Evolutionary conservation across 202 grass and related monocot species (phyloP).

Genomic region (Bolboschoenoplectus hybrid): DNA sequence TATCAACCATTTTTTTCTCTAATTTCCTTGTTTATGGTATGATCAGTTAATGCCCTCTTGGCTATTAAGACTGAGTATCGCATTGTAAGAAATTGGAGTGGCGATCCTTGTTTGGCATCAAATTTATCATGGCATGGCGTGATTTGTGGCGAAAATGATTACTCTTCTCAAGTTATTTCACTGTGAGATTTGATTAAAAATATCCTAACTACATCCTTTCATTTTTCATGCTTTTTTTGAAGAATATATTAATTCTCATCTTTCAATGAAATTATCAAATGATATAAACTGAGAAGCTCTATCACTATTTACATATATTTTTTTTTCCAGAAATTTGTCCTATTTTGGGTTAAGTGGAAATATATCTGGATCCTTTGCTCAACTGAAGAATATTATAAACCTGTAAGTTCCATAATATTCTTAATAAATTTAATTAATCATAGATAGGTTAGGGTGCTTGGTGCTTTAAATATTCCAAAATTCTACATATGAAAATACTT

Average conservation of each 20-base stretch:
- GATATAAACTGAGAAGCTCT: not conserved
- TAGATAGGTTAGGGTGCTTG: not conserved
- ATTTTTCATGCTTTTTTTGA: not conserved
- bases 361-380: conserved; percentile 40
- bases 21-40: not conserved
- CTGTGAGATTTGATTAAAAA: conserved; percentile 34
- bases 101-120: conserved; percentile 43
- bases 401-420: conserved; percentile 38
- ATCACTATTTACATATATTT: not conserved
- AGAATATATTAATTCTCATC: not conserved
- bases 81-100: conserved; percentile 42
- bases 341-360: conserved; percentile 33
- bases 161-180: conserved; percentile 16
- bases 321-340: conserved; percentile 38
- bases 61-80: conserved; percentile 26
- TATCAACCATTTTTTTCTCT: too few species aligned
- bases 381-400: not conserved
- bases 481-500: too few species aligned
- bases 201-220: not conserved
- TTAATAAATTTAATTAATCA: not conserved
- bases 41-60: conserved; percentile 29
- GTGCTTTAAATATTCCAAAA: too few species aligned
- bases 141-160: conserved; percentile 15
- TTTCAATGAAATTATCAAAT: not conserved
- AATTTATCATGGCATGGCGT: conserved; percentile 40